Conservation (phyloP, 208 protist genomes). For the Leishmania amazonensis region DNA sequence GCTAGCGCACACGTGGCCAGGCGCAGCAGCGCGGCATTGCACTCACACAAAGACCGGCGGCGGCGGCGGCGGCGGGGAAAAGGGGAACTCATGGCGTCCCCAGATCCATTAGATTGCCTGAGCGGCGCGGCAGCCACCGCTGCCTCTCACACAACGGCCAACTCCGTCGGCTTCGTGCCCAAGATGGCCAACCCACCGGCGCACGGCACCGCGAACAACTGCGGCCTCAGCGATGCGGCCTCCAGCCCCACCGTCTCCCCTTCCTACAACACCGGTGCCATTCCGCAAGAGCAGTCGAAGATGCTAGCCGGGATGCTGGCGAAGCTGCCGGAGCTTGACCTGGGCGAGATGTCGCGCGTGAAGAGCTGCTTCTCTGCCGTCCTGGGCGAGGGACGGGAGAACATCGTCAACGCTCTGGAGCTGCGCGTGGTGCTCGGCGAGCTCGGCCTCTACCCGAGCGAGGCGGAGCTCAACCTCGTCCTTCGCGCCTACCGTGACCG, state of each 20-base stretch:
- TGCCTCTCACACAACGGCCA: background rate
- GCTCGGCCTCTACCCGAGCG: slow-evolving; percentile 75
- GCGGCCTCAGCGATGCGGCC: background rate
- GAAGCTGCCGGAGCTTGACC: slow-evolving; percentile 67
- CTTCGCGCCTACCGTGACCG: slow-evolving; percentile 57
- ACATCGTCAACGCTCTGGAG: slow-evolving; percentile 65
- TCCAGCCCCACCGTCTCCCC: background rate
- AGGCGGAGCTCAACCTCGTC: slow-evolving; percentile 65
- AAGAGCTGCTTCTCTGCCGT: slow-evolving; percentile 46
- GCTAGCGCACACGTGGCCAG: no score
- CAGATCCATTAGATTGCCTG: background rate
- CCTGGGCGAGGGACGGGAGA: slow-evolving; percentile 59
- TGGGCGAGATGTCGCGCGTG: slow-evolving; percentile 67
- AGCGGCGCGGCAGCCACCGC: background rate
- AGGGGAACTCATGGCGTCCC: background rate
- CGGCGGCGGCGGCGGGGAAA: no score
- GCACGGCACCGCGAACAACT: slow-evolving; percentile 1
- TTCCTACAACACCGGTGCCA: no score
- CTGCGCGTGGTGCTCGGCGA: slow-evolving; percentile 74
- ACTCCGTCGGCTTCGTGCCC: background rate
- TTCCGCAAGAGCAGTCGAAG: slow-evolving; percentile 16
- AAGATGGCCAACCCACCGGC: background rate
- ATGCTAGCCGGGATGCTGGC: slow-evolving; percentile 31
- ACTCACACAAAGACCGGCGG: background rate
- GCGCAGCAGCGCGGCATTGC: background rate